These are phyloP conservation scores for Corymbia calophylla DNA, from an alignment of 441 rosid genomes.

Conservation along the genomic window DNA sequence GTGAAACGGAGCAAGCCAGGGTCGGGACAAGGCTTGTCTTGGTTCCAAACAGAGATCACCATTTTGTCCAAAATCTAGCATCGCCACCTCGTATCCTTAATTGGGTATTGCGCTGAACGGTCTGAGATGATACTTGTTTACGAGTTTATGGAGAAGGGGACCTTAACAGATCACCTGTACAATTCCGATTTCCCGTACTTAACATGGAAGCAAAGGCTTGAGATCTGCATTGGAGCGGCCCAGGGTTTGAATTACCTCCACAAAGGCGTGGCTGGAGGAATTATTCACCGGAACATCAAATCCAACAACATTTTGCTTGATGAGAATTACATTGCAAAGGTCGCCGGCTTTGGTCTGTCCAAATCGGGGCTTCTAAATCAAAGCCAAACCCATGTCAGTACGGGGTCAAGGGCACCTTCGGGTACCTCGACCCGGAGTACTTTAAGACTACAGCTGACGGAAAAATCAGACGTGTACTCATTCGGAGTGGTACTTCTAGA, in stretches of 20 bases:
- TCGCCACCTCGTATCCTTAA: not conserved
- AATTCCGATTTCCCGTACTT: not conserved
- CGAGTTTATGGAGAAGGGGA: constrained; percentile 5
- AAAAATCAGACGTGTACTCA: not conserved
- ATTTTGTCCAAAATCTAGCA: constrained; percentile 1
- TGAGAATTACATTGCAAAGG: not conserved
- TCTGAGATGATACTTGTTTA: constrained; percentile 1
- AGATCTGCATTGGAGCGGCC: constrained; percentile 7
- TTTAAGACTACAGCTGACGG: not conserved
- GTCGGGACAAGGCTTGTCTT: not conserved
- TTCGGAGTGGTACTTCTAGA: not conserved
- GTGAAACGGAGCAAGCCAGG: not conserved
- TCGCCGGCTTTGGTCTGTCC: not conserved
- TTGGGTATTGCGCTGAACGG: not conserved
- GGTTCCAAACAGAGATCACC: constrained; percentile 5
- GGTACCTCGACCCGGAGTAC: not conserved
- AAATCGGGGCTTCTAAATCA: not conserved
- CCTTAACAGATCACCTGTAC: not conserved
- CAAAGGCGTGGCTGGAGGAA: not conserved
- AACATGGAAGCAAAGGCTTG: constrained; percentile 2
- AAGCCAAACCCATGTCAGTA: not conserved
- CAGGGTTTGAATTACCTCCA: constrained; percentile 1
- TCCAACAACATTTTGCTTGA: not conserved
- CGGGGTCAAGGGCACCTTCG: not conserved
- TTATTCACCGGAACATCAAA: constrained; percentile 3